Evolutionary conservation across 2,329 filamentous ascomycete genomes (phyloP).

Genomic region (Fusarium staphyleae): DNA sequence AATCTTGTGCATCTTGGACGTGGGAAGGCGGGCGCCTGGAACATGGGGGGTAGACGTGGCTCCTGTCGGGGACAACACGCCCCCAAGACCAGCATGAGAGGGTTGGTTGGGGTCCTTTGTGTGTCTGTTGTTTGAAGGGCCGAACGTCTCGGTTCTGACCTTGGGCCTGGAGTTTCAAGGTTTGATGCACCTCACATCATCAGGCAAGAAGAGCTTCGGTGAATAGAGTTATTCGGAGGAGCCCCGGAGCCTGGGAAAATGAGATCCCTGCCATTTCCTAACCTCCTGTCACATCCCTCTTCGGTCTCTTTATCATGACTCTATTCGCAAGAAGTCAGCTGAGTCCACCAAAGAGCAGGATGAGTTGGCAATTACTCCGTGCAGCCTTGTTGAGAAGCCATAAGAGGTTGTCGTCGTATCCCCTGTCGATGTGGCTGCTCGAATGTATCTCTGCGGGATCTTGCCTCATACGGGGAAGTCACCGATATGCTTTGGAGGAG

Average conservation of each 20-base stretch:
- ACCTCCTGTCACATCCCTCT: background rate
- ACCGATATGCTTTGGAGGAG: constrained; percentile 4
- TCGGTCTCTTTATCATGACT: background rate
- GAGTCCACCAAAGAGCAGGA: no score
- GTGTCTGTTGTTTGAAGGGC: constrained; percentile 1
- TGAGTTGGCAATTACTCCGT: no score
- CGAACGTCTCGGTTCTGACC: constrained; percentile 14
- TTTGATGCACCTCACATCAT: constrained; percentile 15
- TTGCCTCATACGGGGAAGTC: background rate
- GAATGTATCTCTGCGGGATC: background rate
- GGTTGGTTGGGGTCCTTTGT: constrained; percentile 2
- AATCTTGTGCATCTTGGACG: constrained; percentile 12
- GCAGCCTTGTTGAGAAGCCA: no score
- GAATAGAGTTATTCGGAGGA: constrained; percentile 3
- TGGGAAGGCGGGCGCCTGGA: constrained; percentile 19
- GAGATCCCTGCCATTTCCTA: constrained; percentile 5
- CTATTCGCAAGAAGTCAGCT: constrained; percentile 5
- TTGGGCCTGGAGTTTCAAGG: constrained; percentile 16
- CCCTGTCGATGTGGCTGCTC: constrained; percentile 25
- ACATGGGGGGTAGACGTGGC: constrained; percentile 38
- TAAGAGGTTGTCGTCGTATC: constrained; percentile 8
- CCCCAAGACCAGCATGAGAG: constrained; percentile 13
- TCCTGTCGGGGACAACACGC: constrained; percentile 36
- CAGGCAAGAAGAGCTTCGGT: background rate
- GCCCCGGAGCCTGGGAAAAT: no score